Percentiles rank a stretch among this genome's conserved stretches.
Conservation (phyloP, 331 rosid species). For the Rhamnella rubrinervis region DNA sequence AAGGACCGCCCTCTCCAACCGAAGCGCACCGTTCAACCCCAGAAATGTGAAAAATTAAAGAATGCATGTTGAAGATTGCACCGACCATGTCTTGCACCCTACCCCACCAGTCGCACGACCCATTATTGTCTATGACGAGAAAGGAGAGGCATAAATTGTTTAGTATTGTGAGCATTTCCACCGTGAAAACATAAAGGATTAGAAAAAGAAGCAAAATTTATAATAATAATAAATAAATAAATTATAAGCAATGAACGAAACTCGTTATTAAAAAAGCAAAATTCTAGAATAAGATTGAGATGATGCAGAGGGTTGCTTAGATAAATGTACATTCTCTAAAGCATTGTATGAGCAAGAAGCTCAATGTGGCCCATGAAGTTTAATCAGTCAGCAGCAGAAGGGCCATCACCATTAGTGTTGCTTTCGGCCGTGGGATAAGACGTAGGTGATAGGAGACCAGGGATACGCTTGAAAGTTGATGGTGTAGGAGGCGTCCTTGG, state of each 20-base stretch:
- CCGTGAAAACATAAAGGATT: not conserved
- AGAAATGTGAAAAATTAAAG: too few relatives aligned
- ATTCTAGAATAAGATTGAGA: constrained; percentile 9
- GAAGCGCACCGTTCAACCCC: too few relatives aligned
- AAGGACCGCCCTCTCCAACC: too few relatives aligned
- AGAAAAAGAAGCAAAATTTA: not conserved
- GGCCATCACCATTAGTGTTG: constrained; percentile 19
- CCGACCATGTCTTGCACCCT: too few relatives aligned
- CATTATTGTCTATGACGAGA: too few relatives aligned
- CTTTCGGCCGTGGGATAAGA: constrained; percentile 18
- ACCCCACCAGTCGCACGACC: too few relatives aligned
- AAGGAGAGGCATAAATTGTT: too few relatives aligned
- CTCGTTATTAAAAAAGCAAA: not conserved
- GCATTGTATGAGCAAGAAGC: constrained; percentile 23
- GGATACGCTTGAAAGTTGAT: constrained; percentile 25
- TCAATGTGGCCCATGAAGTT: constrained; percentile 7
- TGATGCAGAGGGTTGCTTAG: constrained; percentile 10
- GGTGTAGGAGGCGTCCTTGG: constrained; percentile 66
- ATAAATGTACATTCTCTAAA: constrained; percentile 18
- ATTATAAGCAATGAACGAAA: constrained; percentile 9
- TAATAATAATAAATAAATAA: not conserved
- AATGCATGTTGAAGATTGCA: too few relatives aligned
- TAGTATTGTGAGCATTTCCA: too few relatives aligned
- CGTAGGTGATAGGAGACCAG: constrained; percentile 42
- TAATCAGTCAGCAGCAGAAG: constrained; percentile 15